Conservation (phyloP, 345 rosid species). For the Xanthoceras sorbifolium region DNA sequence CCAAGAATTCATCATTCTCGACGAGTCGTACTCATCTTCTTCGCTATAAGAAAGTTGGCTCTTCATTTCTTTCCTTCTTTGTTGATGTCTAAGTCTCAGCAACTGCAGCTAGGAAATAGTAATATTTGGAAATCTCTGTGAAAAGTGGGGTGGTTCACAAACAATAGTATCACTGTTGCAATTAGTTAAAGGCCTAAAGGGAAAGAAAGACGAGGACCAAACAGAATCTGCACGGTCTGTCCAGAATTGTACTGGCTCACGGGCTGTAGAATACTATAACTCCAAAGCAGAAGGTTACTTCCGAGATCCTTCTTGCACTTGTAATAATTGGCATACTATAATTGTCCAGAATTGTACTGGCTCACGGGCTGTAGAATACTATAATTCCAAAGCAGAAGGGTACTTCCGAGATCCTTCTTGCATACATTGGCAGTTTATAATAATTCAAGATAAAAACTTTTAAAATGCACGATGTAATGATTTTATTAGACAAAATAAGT, state of each 20-base stretch:
- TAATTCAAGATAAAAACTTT: not conserved
- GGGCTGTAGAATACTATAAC: not conserved
- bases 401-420: constrained; percentile 34
- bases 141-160: not conserved
- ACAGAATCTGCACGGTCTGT: no score
- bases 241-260: constrained; percentile 3
- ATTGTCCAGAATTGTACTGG: not conserved
- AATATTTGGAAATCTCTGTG: not conserved
- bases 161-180: not conserved
- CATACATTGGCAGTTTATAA: not conserved
- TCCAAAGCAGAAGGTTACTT: constrained; percentile 12
- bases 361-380: constrained; percentile 3
- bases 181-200: not conserved
- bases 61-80: constrained; percentile 36
- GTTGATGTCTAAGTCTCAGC: not conserved
- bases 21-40: constrained; percentile 36
- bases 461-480: not conserved
- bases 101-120: not conserved
- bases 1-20: constrained; percentile 37
- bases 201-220: not conserved
- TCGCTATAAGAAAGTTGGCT: constrained; percentile 32
- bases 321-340: no score
- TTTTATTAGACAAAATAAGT: not conserved
- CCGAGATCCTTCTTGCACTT: constrained; percentile 29
- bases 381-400: not conserved